Base-by-base conservation (phyloP, 2,329 filamentous ascomycete species). In the Microdochium trichocladiopsis region DNA sequence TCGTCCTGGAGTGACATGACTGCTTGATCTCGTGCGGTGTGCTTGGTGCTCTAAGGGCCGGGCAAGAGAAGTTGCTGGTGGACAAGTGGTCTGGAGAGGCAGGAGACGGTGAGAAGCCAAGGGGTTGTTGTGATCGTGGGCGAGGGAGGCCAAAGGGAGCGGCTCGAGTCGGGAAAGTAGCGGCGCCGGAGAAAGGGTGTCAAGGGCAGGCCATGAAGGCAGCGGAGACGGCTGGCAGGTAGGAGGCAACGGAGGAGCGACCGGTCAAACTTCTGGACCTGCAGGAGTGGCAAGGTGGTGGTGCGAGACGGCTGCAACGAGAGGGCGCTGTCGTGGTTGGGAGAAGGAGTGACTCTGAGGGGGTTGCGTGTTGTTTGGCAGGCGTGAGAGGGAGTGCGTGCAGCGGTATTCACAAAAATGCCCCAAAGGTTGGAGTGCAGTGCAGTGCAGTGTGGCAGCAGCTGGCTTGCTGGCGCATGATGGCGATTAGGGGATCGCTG, bases 1-100 rank as follows among this genome's bases (percentile, higher is more conserved):
- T 65, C 62, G 50, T 63, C 64, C 50, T 57, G 59, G 33, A 57
- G 59, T 51, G 66, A 61, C 66, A 69, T 69, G 53, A 16, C 28
- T 37, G 25, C 21, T 9, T 25, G 23, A 12, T 5, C 12, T 25
- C 8, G 23, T 21, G 45, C 16, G 45, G 22, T 12, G 21, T 23
- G 28, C 8, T 14, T 31, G 28, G 28, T 31, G 8, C 28, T 31
- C 28, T 45, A 18, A 16, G n/a, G 37, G 6, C 37, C 9, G 37
- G 21, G n/a, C n/a, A n/a, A n/a, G n/a, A n/a, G n/a, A n/a, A n/a
- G n/a, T n/a, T n/a, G n/a, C n/a, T n/a, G n/a, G n/a, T n/a, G n/a
- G n/a, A n/a, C n/a, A n/a, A n/a, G n/a, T n/a, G n/a, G n/a, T n/a
- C n/a, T n/a, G n/a, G n/a, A n/a, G n/a, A n/a, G 37, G 37, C 37